Base-by-base conservation (phyloP, 768 basidiomycete species). In the Tephrocybe sp. region DNA sequence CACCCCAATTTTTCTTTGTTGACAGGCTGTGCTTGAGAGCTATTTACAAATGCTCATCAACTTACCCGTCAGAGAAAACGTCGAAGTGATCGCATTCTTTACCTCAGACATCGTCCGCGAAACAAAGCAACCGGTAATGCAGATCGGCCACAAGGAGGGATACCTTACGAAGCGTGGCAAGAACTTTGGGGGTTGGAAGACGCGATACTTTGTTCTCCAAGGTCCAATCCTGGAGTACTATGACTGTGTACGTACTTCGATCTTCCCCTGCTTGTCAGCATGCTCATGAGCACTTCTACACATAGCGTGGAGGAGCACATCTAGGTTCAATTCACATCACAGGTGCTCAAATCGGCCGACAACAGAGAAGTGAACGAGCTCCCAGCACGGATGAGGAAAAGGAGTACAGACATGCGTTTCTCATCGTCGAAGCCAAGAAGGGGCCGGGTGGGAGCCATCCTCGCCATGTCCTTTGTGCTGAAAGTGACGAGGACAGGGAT, bases 181-280 rank as follows among this genome's bases (percentile, higher is more conserved):
- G 73, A 97, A 92, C 61, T 97, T 98, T 69, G 97, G 97, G 38
- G 94, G 95, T 2, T 94, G 92, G 95, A 94, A 95, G 64, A 92
- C 92, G 21, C 79, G 97, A 36, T 99, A 85, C 68, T 98, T 98
- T 60, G 92, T 97, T 7, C 75, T 97, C 21, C 87, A 91, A 66
- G 93, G 94, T 0, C 86, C 91, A 3, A 79, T 88, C 1, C 75
- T 98, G 43, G 91, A 95, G 61, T 99, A 98, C 67, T 99, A 90
- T 60, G 97, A 98, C 69, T 86, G 83, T 60, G 95, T 97, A 69
- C 72, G 93, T 82, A 29, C 43, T 42, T 42, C 19, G 18, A 41
- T 55, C 34, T 36, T 49, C 16, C n/a, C 52, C 38, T 19, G 29
- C 53, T 47, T 48, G 42, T 29, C 27, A 48, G 50, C 34, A 29